Evolutionary conservation across 371 early-diverging fungal species (phyloP).

Genomic region (Rhizopus microsporus): DNA sequence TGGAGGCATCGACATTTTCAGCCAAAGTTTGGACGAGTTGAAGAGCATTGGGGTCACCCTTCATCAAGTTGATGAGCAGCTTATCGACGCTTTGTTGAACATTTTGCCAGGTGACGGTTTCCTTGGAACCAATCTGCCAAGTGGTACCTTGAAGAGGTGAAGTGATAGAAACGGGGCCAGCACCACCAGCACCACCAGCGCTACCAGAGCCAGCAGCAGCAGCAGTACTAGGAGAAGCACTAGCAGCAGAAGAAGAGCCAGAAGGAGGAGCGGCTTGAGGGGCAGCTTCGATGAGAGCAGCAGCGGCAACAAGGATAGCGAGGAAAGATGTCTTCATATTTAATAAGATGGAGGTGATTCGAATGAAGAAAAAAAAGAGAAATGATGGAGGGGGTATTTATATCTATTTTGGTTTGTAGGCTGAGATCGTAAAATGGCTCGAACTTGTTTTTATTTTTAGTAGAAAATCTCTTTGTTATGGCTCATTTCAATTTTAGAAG

Average conservation of each 20-base stretch:
- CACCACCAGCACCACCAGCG: slow-evolving; percentile 6
- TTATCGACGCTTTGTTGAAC: slow-evolving; percentile 29
- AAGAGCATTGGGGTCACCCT: slow-evolving; percentile 44
- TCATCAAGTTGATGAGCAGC: slow-evolving; percentile 46
- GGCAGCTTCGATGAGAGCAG: slow-evolving; percentile 23
- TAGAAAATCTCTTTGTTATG: not conserved
- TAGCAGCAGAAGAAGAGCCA: slow-evolving; percentile 6
- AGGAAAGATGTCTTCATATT: slow-evolving; percentile 12
- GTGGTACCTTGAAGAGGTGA: slow-evolving; percentile 36
- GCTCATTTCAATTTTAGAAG: slow-evolving; percentile 8
- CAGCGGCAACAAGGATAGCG: slow-evolving; percentile 21
- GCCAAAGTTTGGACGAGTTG: slow-evolving; percentile 37
- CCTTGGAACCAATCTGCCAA: slow-evolving; percentile 41
- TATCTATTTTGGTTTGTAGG: not conserved
- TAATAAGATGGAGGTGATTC: not conserved
- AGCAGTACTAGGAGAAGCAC: slow-evolving; percentile 4
- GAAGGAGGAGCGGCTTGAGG: slow-evolving; percentile 17
- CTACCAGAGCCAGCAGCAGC: slow-evolving; percentile 8
- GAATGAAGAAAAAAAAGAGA: slow-evolving; percentile 1
- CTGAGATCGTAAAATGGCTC: not conserved
- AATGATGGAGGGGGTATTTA: slow-evolving; percentile 2
- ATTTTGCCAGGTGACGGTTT: slow-evolving; percentile 48
- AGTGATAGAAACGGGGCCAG: slow-evolving; percentile 39
- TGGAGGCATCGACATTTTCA: slow-evolving; percentile 33
- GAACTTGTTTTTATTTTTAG: not conserved